These are phyloP conservation scores for Pyrrhoderma noxium DNA, from an alignment of 1,284 basidiomycete genomes.

Conservation along the genomic window DNA sequence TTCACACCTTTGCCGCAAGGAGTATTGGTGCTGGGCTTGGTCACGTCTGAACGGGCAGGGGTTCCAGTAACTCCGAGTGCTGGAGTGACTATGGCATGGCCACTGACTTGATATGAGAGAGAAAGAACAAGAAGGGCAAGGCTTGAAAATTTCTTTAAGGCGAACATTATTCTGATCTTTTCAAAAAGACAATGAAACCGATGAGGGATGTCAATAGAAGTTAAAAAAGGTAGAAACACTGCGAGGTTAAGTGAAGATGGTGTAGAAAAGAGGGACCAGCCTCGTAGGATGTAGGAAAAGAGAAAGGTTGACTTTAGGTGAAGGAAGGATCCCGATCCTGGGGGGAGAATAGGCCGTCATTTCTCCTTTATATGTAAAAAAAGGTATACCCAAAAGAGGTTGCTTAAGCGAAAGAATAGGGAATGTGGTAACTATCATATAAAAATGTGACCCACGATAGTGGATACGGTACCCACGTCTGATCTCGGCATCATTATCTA, in stretches of 20 bases:
- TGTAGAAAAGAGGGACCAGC: conserved; percentile 10
- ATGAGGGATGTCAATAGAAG: neutral
- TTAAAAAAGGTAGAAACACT: neutral
- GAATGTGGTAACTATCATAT: no score
- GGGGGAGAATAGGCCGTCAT: neutral
- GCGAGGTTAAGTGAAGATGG: neutral
- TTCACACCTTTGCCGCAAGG: conserved; percentile 40
- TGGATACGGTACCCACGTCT: no score
- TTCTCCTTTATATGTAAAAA: neutral
- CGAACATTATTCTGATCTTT: neutral
- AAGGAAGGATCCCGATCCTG: conserved; percentile 6
- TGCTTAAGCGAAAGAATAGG: no score
- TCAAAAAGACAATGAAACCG: neutral
- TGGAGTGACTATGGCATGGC: conserved; percentile 41
- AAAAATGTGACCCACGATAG: no score
- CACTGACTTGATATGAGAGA: conserved; percentile 32
- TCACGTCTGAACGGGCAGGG: conserved; percentile 36
- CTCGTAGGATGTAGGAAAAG: neutral
- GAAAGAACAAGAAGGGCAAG: conserved; percentile 7
- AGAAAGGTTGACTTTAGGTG: neutral
- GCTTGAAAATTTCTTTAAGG: conserved; percentile 4
- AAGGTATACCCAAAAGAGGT: no score
- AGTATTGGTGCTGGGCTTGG: conserved; percentile 32
- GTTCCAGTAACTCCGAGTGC: conserved; percentile 40
- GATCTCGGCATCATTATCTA: no score